A percentile compares a stretch with the other conserved stretches of the same genome.
Evolutionary conservation across 495 filamentous ascomycete genomes (phyloP).

Genomic region (Symbiotaphrina buchneri): DNA sequence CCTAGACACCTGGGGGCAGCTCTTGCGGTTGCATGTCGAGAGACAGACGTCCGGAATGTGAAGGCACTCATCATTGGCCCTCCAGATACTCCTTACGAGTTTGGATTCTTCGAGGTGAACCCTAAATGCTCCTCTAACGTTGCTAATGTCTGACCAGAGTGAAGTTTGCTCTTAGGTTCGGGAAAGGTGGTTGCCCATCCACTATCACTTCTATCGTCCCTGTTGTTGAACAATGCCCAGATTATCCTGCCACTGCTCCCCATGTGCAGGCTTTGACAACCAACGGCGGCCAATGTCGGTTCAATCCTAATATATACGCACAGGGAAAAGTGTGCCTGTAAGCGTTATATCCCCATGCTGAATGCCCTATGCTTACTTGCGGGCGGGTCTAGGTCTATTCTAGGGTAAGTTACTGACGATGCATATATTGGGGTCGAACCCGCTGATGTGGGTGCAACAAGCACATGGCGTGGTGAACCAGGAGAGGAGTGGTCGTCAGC

Average conservation of each 20-base stretch:
- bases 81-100: slow-evolving; percentile 88
- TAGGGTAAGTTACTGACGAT: slow-evolving; percentile 35
- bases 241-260: slow-evolving; percentile 75
- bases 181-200: slow-evolving; percentile 34
- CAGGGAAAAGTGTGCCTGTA: slow-evolving; percentile 82
- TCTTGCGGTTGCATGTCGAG: slow-evolving; percentile 64
- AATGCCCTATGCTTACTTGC: not conserved
- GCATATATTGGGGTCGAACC: not conserved
- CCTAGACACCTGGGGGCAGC: slow-evolving; percentile 24
- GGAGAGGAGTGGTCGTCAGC: slow-evolving; percentile 93
- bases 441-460: slow-evolving; percentile 11
- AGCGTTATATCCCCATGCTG: too few relatives aligned
- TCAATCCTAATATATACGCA: slow-evolving; percentile 94
- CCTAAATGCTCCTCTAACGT: slow-evolving; percentile 3
- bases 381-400: slow-evolving; percentile 42
- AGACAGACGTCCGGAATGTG: slow-evolving; percentile 74
- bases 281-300: slow-evolving; percentile 65
- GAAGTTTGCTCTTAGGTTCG: slow-evolving; percentile 44
- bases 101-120: slow-evolving; percentile 84
- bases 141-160: not conserved
- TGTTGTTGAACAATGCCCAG: slow-evolving; percentile 16
- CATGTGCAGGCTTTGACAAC: slow-evolving; percentile 58
- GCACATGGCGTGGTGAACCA: slow-evolving; percentile 78
- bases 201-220: not conserved
- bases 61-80: slow-evolving; percentile 80